phyloP scores from a whole-genome alignment of 805 yeast species.

The Yamadazyma sp. region DNA sequence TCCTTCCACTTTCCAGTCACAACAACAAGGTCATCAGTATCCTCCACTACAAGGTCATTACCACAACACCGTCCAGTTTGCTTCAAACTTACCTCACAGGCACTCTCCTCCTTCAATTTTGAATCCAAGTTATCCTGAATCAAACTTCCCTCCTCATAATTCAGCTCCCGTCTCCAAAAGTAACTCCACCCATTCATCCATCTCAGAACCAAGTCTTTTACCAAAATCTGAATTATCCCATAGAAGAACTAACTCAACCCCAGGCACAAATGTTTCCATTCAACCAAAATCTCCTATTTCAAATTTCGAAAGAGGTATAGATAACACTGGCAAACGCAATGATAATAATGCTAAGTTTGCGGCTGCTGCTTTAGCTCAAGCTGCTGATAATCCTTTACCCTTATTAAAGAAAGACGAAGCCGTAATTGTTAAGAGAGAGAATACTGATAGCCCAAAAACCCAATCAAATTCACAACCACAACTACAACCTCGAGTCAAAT shows the following conservation, averaged over 20 bases:
- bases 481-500: too few species aligned
- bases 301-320: slow-evolving; percentile 31
- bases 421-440: slow-evolving; percentile 1
- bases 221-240: slow-evolving; percentile 13
- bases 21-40: not conserved
- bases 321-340: slow-evolving; percentile 31
- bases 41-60: slow-evolving; percentile 1
- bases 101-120: slow-evolving; percentile 2
- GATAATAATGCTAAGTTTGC: slow-evolving; percentile 62
- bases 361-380: slow-evolving; percentile 81
- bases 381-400: slow-evolving; percentile 74
- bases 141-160: slow-evolving; percentile 1
- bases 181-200: slow-evolving; percentile 6
- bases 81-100: slow-evolving; percentile 1
- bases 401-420: slow-evolving; percentile 14
- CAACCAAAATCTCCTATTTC: slow-evolving; percentile 8
- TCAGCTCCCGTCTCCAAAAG: slow-evolving; percentile 10
- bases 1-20: slow-evolving; percentile 1
- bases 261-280: not conserved
- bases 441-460: slow-evolving; percentile 7
- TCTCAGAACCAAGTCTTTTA: slow-evolving; percentile 4
- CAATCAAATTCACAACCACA: too few species aligned
- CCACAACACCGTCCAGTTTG: not conserved
- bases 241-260: slow-evolving; percentile 22
- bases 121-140: slow-evolving; percentile 4